A percentile compares a stretch with the other conserved stretches of the same genome.
Conservation (phyloP, 352 stramenopile genomes). For the Globisporangium carolinianum region DNA sequence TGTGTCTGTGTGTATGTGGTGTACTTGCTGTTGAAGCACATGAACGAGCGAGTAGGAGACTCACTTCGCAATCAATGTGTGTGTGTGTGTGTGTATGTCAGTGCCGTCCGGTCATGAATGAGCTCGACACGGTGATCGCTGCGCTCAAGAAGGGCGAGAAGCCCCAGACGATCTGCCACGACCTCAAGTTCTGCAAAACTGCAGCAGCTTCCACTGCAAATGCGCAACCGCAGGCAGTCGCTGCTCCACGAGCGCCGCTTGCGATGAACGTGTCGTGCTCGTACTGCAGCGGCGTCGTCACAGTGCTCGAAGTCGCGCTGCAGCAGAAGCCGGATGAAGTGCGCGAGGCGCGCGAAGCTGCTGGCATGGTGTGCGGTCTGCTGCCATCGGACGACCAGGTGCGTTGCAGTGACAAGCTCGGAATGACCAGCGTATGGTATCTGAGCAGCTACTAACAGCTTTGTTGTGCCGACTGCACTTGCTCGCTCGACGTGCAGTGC, state of each 20-base stretch:
- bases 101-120: conserved; percentile 54
- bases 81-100: conserved; percentile 16
- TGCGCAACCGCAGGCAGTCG: neutral
- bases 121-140: conserved; percentile 57
- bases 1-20: conserved; percentile 4
- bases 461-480: too few relatives aligned
- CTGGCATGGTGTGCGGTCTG: conserved; percentile 59
- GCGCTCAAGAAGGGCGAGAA: conserved; percentile 58
- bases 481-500: conserved; percentile 25
- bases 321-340: conserved; percentile 52
- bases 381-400: conserved; percentile 57
- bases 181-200: conserved; percentile 47
- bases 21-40: too few relatives aligned
- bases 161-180: conserved; percentile 50
- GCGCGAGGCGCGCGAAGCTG: conserved; percentile 49
- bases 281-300: conserved; percentile 62
- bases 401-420: neutral
- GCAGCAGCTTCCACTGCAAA: neutral
- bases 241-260: neutral
- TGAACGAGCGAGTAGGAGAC: too few relatives aligned
- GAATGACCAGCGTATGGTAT: too few relatives aligned
- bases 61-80: conserved; percentile 8
- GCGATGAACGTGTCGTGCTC: conserved; percentile 32
- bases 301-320: conserved; percentile 50
- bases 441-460: too few relatives aligned